phyloP scores from a whole-genome alignment of 768 basidiomycete species.

The Lactarius pseudohatsudake region DNA sequence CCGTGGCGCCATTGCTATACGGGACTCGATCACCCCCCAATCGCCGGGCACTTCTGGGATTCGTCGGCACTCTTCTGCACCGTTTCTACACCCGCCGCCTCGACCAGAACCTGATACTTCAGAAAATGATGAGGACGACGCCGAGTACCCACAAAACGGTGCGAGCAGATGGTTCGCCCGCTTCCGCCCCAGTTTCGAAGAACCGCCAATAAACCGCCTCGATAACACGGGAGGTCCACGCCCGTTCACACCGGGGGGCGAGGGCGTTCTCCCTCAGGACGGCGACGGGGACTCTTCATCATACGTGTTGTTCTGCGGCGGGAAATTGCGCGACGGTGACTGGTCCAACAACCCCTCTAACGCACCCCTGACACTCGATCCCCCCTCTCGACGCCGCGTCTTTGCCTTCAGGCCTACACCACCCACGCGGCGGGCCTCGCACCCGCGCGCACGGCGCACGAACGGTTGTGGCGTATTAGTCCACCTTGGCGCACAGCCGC shows the following conservation, averaged over 20 bases:
- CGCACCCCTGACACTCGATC: conserved; percentile 34
- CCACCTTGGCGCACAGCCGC: conserved; percentile 54
- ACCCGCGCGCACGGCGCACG: conserved; percentile 33
- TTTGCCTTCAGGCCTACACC: conserved; percentile 31
- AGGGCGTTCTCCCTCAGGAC: conserved; percentile 28
- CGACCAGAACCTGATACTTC: conserved; percentile 20
- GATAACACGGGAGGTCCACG: conserved; percentile 26
- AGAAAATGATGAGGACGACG: conserved; percentile 22
- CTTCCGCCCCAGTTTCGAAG: conserved; percentile 20
- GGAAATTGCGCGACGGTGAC: conserved; percentile 18
- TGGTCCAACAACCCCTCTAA: conserved; percentile 24
- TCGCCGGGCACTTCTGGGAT: conserved; percentile 10
- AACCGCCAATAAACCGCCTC: conserved; percentile 10
- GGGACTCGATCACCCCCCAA: conserved; percentile 32
- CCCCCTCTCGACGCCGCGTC: conserved; percentile 32
- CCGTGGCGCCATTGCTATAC: conserved; percentile 65
- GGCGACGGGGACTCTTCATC: conserved; percentile 34
- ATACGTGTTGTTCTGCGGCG: conserved; percentile 47
- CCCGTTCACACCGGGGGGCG: conserved; percentile 19
- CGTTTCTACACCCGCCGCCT: conserved; percentile 4
- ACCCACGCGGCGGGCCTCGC: conserved; percentile 27
- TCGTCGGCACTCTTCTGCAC: conserved; percentile 3
- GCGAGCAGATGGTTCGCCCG: conserved; percentile 21
- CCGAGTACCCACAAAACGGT: conserved; percentile 18
- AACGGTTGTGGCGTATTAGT: conserved; percentile 67